Evolutionary conservation across 495 filamentous ascomycete species (phyloP), one percentile per base, ranked within the genome.

Genomic region (Parachaetomium inaequale): DNA sequence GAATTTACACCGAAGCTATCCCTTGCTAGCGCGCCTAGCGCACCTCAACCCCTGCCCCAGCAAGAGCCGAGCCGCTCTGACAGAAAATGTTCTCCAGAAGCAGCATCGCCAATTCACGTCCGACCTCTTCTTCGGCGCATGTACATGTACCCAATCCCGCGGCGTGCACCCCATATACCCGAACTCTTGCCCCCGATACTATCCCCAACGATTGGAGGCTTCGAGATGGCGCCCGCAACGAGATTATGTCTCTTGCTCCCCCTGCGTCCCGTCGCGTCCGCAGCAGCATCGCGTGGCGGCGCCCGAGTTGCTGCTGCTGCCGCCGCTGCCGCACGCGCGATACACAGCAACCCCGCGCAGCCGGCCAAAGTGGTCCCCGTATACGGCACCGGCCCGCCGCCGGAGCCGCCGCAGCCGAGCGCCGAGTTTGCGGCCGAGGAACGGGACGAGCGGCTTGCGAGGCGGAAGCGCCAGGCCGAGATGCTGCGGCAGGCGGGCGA

Each of bases 371-470:
- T 84, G 52, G 76, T 72, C 21, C 86, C 92, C 32, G 82, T 90
- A 56, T 90, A 89, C 42, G 86, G 90, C 25, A 86, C 90, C 56
- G 93, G 91, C 5, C 93, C 93, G 46, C 93, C 93, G 4, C 93
- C 93, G 1, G 81, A 85, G 64, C 83, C 88, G 10, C 62, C 61
- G 7, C 56, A 55, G 28, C 61, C 54, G 25, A 43, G 10, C 51
- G 34, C n/a, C 19, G 65, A 63, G 38, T 58, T 57, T 21, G 60
- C 53, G 56, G 40, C 50, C 64, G 49, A 69, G 77, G 83, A 68
- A 69, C 36, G 26, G 82, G 42, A 68, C 80, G 54, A 68, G 45
- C 32, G 58, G 11, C 26, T 85, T 42, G 79, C 78, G 40, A 67
- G 83, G 31, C 81, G 84, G 58, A 71, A 74, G 58, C 78, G 79